Conservation (phyloP, 768 basidiomycete species). For the Boletus rubescentipes region DNA sequence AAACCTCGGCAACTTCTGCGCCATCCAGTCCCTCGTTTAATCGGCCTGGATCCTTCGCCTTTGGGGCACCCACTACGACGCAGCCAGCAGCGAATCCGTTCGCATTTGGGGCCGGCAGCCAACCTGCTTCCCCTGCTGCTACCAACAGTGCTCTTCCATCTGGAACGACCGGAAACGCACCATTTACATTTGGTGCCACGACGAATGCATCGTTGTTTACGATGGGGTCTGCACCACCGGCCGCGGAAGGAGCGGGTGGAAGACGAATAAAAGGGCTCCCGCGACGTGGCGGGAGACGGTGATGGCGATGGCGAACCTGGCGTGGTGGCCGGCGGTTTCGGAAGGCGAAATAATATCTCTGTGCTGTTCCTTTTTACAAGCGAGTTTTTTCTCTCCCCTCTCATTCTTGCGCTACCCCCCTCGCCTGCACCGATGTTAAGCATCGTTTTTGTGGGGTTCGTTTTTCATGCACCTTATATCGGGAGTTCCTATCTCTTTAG, state of each 20-base stretch:
- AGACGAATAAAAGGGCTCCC: conserved; percentile 59
- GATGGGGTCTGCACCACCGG: conserved; percentile 55
- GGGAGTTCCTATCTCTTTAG: conserved; percentile 12
- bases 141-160: conserved; percentile 33
- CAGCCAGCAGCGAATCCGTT: conserved; percentile 39
- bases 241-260: conserved; percentile 34
- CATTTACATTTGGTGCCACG: conserved; percentile 40
- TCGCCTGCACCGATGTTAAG: conserved; percentile 23
- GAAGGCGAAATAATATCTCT: conserved; percentile 8
- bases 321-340: conserved; percentile 14
- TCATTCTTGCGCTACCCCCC: conserved; percentile 22
- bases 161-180: conserved; percentile 26
- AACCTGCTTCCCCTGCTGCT: conserved; percentile 58
- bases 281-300: conserved; percentile 36
- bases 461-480: conserved; percentile 1
- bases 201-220: conserved; percentile 47
- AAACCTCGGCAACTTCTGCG: conserved; percentile 42
- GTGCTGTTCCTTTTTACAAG: background rate
- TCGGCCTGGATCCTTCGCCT: conserved; percentile 46
- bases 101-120: conserved; percentile 50
- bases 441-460: conserved; percentile 17
- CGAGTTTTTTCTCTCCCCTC: conserved; percentile 8
- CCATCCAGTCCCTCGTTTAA: conserved; percentile 60
- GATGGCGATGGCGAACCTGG: conserved; percentile 9
- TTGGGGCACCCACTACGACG: conserved; percentile 41